A percentile compares a stretch with the other conserved stretches of the same genome.
Evolutionary conservation across 2,329 filamentous ascomycete genomes (phyloP).

Genomic region (Fonsecaea nubica): DNA sequence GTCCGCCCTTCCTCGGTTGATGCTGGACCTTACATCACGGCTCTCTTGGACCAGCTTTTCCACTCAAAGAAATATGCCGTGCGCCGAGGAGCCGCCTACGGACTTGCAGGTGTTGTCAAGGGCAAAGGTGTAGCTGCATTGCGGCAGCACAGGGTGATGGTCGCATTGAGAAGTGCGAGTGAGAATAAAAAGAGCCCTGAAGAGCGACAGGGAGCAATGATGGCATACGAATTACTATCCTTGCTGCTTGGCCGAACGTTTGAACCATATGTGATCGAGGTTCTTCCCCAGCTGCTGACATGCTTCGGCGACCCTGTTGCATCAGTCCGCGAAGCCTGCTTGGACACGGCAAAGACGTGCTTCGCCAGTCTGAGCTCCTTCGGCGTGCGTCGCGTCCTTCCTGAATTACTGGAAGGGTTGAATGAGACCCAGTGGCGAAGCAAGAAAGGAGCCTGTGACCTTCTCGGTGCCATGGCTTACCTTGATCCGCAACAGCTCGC

Average conservation of each 20-base stretch:
- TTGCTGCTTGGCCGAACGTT: constrained; percentile 85
- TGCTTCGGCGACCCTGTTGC: constrained; percentile 88
- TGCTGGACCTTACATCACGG: constrained; percentile 77
- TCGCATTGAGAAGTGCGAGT: constrained; percentile 77
- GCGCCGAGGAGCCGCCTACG: constrained; percentile 92
- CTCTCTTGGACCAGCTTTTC: constrained; percentile 81
- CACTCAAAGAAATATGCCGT: constrained; percentile 90
- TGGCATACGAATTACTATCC: constrained; percentile 90
- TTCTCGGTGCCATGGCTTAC: constrained; percentile 97
- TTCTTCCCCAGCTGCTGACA: constrained; percentile 85
- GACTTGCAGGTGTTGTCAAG: constrained; percentile 84
- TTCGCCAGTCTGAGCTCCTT: constrained; percentile 93
- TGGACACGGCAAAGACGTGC: constrained; percentile 91
- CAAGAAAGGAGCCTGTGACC: constrained; percentile 96
- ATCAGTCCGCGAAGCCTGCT: constrained; percentile 89
- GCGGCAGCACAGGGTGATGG: constrained; percentile 84
- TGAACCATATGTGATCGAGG: constrained; percentile 94
- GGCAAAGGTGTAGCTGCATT: constrained; percentile 85
- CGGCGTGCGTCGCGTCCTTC: constrained; percentile 92
- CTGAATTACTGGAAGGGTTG: constrained; percentile 86
- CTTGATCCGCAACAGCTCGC: constrained; percentile 94
- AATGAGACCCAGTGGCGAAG: constrained; percentile 97
- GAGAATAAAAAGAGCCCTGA: constrained; percentile 95
- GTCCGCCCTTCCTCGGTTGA: constrained; percentile 80
- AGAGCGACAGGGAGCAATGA: constrained; percentile 83